Base-by-base conservation (phyloP, 805 yeast species). In the Ogataea saltuana region DNA sequence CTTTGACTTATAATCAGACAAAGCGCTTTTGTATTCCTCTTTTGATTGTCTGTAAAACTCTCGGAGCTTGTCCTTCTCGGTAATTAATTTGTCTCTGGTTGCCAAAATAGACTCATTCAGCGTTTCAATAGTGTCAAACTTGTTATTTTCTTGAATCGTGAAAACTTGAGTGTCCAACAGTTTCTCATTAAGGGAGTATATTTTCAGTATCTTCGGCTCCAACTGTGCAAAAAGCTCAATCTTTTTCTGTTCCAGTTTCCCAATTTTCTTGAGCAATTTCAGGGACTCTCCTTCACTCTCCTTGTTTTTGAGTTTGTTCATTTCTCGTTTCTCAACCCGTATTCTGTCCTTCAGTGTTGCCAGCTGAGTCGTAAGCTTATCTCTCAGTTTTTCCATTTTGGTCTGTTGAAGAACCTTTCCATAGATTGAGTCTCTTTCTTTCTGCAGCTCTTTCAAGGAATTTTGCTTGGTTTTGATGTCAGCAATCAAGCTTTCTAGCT, bases 61-160 rank as follows among this genome's bases (percentile, higher is more conserved):
- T 28, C 51, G 50, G 18, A 53, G 17, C 19, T 45, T 39, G 4
- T 48, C 51, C 15, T 42, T 41, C 18, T 50, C 48, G 4, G 45
- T 33, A 6, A 44, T 39, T 6, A 72, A 54, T 10, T 48, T 50
- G 11, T 53, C 54, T 28, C 64, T 58, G 21, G 58, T 59, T 3
- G 45, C 48, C 4, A 60, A 63, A 8, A 71, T 55, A 20, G 49
- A 56, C 57, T 31, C 56, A 48, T 39, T 66, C 54, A 49, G 58
- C 49, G 35, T 55, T 18, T 52, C 48, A 13, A 59, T 48, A 1
- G 58, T 45, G 11, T 44, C 44, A 11, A 41, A 41, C 38, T 65
- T 67, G 48, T 76, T 74, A 28, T 61, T 55, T 9, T 64, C 64
- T 45, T 77, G 78, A 33, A 75, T 48, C 11, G 43, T 45, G 27